phyloP scores from a whole-genome alignment of 1,284 basidiomycete genomes.

The Ceratobasidium sp. region DNA sequence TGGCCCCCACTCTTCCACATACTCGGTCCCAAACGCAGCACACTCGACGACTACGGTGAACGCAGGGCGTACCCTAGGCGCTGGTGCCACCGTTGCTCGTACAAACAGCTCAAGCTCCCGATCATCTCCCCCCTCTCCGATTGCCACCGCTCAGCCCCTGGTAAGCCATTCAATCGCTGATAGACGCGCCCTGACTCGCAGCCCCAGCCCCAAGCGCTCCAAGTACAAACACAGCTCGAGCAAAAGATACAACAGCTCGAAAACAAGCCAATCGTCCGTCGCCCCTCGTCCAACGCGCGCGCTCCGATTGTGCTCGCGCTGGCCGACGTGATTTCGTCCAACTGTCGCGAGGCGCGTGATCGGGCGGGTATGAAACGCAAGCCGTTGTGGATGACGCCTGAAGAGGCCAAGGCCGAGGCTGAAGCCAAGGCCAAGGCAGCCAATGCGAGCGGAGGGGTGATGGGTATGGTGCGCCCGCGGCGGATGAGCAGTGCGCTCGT shows the following conservation, averaged over 20 bases:
- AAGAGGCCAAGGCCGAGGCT: slow-evolving; percentile 1
- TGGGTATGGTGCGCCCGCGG: slow-evolving; percentile 27
- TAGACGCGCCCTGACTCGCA: background rate
- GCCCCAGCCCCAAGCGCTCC: slow-evolving; percentile 21
- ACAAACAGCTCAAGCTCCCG: slow-evolving; percentile 30
- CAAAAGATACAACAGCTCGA: too few relatives aligned
- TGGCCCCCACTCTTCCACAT: background rate
- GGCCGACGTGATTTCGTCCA: slow-evolving; percentile 15
- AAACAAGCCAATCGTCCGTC: slow-evolving; percentile 68
- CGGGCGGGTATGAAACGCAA: slow-evolving; percentile 8
- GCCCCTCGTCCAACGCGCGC: slow-evolving; percentile 71
- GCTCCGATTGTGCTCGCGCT: slow-evolving; percentile 51
- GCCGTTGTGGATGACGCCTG: slow-evolving; percentile 15
- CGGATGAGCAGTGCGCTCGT: slow-evolving; percentile 32
- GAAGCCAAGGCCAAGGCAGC: background rate
- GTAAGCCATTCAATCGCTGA: background rate
- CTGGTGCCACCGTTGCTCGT: slow-evolving; percentile 17
- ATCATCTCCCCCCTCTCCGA: slow-evolving; percentile 41
- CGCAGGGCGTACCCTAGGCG: slow-evolving; percentile 3
- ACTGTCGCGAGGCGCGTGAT: slow-evolving; percentile 17
- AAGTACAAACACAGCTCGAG: slow-evolving; percentile 28
- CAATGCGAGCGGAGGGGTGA: background rate
- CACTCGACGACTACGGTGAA: background rate
- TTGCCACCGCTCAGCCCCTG: slow-evolving; percentile 28
- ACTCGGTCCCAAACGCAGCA: background rate